Evolutionary conservation across 768 basidiomycete genomes (phyloP).

Genomic region (Mycena leptocephala): DNA sequence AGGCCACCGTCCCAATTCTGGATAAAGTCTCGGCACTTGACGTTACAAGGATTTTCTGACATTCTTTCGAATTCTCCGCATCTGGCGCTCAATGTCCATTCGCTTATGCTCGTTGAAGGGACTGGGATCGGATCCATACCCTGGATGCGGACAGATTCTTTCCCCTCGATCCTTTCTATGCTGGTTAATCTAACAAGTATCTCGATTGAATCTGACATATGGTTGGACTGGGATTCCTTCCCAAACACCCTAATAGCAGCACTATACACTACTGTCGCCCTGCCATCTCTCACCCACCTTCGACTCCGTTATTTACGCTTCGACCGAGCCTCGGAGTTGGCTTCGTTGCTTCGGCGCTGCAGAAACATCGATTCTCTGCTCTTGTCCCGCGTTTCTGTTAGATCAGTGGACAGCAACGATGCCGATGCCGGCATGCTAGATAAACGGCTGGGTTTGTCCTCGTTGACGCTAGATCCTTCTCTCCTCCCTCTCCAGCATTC

Average conservation of each 20-base stretch:
- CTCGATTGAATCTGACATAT: not conserved
- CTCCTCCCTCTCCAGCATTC: not conserved
- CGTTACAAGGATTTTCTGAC: not conserved
- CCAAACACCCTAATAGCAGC: not conserved
- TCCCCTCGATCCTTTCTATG: slow-evolving; percentile 1
- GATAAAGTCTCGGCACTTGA: not conserved
- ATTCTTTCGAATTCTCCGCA: slow-evolving; percentile 25
- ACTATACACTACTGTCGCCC: not conserved
- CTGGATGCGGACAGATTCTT: slow-evolving; percentile 16
- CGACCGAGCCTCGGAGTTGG: slow-evolving; percentile 1
- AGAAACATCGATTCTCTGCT: not conserved
- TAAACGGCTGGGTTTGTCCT: not conserved
- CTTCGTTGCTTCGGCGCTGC: slow-evolving; percentile 19
- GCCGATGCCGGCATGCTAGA: not conserved
- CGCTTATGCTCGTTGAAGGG: slow-evolving; percentile 7
- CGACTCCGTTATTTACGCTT: not conserved
- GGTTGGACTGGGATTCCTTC: slow-evolving; percentile 10
- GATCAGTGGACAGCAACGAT: not conserved
- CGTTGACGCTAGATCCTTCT: slow-evolving; percentile 5
- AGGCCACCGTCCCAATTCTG: not conserved
- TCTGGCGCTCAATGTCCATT: slow-evolving; percentile 21
- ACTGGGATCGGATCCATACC: not conserved
- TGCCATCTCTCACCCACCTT: slow-evolving; percentile 12
- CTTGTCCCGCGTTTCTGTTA: not conserved
- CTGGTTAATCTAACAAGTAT: slow-evolving; percentile 20